phyloP scores from a whole-genome alignment of 352 stramenopile genomes.

The Globisporangium emineosum region DNA sequence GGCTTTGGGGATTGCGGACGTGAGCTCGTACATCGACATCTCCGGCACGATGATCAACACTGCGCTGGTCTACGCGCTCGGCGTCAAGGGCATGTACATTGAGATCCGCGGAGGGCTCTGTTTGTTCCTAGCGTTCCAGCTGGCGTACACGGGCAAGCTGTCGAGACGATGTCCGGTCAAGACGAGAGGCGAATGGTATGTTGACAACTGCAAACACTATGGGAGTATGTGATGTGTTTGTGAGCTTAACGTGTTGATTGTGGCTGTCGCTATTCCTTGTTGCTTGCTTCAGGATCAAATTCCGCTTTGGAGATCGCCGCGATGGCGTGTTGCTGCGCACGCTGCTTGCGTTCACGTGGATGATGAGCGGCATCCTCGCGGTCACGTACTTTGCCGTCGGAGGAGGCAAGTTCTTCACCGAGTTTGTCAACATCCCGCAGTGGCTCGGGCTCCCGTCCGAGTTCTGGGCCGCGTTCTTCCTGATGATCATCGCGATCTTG shows the following conservation, averaged over 20 bases:
- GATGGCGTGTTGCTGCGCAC: conserved; percentile 59
- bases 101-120: conserved; percentile 75
- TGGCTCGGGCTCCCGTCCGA: conserved; percentile 56
- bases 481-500: conserved; percentile 65
- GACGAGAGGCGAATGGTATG: conserved; percentile 71
- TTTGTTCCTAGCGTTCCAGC: conserved; percentile 76
- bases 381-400: conserved; percentile 81
- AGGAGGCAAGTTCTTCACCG: conserved; percentile 74
- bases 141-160: conserved; percentile 78
- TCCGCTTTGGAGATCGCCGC: conserved; percentile 57
- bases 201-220: neutral
- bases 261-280: conserved; percentile 4
- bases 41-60: conserved; percentile 86
- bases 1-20: conserved; percentile 66
- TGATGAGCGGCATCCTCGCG: conserved; percentile 55
- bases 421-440: conserved; percentile 65
- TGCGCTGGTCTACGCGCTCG: conserved; percentile 72
- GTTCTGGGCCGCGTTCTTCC: conserved; percentile 63
- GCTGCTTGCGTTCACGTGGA: conserved; percentile 65
- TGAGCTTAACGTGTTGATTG: neutral
- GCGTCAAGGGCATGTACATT: conserved; percentile 85
- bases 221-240: neutral
- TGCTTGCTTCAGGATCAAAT: conserved; percentile 59
- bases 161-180: conserved; percentile 72
- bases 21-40: conserved; percentile 86